Base-by-base conservation (phyloP, 495 filamentous ascomycete species). In the Penicillium lagena region DNA sequence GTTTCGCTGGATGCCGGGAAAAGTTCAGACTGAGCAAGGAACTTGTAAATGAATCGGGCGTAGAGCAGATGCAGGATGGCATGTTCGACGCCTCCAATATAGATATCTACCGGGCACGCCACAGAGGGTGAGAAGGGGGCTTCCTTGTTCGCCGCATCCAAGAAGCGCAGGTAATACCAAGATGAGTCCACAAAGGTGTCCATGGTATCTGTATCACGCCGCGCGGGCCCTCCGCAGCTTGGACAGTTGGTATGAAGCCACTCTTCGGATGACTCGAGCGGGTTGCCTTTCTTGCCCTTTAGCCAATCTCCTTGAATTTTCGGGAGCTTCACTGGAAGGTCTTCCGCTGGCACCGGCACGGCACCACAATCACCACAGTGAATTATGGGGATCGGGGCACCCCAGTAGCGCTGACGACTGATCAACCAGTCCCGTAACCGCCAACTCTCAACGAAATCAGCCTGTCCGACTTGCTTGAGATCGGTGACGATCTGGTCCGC, bases 141-240 rank as follows among this genome's bases (percentile, higher is more conserved):
- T 10, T 74, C 58, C 32, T 70, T 56, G 53, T 91, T 90, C 2
- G 80, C 64, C 1, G 84, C 61, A 49, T 91, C 86, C 32, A 82
- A 59, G 55, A 86, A 95, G 1, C 89, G 79, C 70, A 90, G 78
- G 51, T 79, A 94, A 59, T 95, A 95, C 89, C 89, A 95, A 36
- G 87, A 91, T 0, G 87, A 91, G 62, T 95, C 89, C 32, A 95
- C 87, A 61, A 95, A 95, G 0, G 89, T 95, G 60, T 95, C 89
- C 89, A 95, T 94, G 0, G 89, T 95, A 56, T 95, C 89, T 2
- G 89, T 95, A 54, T 95, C 89, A 29, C 89, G 80, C 55, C 79
- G 84, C 7, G 89, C 89, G 5, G 75, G 63, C 5, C 76, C 72
- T 9, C 70, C 66, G 49, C 89, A 95, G 29, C 75, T 83, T 2